These are phyloP conservation scores for Daldinia caldariorum DNA, from an alignment of 495 filamentous ascomycete genomes.

Conservation along the genomic window DNA sequence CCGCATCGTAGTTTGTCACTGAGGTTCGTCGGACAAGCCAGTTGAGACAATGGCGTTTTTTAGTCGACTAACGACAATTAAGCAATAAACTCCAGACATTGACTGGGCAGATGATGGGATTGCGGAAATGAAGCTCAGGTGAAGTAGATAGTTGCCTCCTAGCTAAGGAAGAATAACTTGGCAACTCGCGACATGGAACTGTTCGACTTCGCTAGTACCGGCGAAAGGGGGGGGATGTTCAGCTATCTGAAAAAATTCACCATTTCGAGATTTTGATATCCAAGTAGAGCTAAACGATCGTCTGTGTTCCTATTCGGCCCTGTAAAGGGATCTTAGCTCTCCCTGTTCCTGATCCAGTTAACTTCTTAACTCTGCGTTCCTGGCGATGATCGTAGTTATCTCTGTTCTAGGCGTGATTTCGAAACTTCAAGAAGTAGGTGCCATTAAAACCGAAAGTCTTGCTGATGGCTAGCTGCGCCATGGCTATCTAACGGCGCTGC, in stretches of 20 bases:
- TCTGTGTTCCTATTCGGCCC: slow-evolving; percentile 16
- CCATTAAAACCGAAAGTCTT: slow-evolving; percentile 11
- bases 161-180: not conserved
- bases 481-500: slow-evolving; percentile 14
- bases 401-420: not conserved
- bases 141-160: not conserved
- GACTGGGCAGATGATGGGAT: slow-evolving; percentile 11
- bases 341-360: slow-evolving; percentile 34
- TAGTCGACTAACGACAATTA: slow-evolving; percentile 30
- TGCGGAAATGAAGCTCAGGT: slow-evolving; percentile 6
- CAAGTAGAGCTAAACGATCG: slow-evolving; percentile 14
- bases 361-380: slow-evolving; percentile 24
- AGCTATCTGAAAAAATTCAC: slow-evolving; percentile 10
- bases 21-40: slow-evolving; percentile 32
- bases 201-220: slow-evolving; percentile 11
- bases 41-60: slow-evolving; percentile 32
- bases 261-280: slow-evolving; percentile 6
- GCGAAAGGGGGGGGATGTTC: not conserved
- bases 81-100: slow-evolving; percentile 44
- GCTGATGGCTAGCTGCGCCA: slow-evolving; percentile 5
- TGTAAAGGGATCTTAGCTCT: slow-evolving; percentile 34
- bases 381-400: slow-evolving; percentile 23
- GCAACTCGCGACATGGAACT: slow-evolving; percentile 5
- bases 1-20: slow-evolving; percentile 38
- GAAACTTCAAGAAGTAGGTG: slow-evolving; percentile 2